Evolutionary conservation across 208 protist genomes (phyloP), one percentile per base, ranked within the genome.

Genomic region (Endotrypanum monterogeii): DNA sequence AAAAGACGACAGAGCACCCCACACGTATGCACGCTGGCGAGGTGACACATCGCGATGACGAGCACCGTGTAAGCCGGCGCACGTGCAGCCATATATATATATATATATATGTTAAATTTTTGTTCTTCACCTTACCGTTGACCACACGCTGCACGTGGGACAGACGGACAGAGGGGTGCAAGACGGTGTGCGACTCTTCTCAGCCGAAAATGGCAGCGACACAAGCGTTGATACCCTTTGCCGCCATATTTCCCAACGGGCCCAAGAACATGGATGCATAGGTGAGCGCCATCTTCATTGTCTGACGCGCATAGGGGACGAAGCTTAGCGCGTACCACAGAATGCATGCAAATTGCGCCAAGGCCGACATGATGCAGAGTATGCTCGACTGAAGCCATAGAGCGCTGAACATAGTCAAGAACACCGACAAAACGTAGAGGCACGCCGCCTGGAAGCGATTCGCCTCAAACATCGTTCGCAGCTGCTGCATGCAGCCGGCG

Each of bases 271-370:
- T 76, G 25, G 71, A 83, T 1, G 63, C 60, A 57, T 84, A 83
- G 0, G 71, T 67, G 11, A 69, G 70, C 14, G 76, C 74, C 14
- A 87, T 48, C 62, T 79, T 78, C 14, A 97, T 57, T 12, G 84
- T 84, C 25, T 91, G 86, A 18, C 92, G 87, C 2, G 91, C 92
- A 71, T 88, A 98, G 14, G 95, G 95, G 16, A 98, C 84, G 67
- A 88, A 98, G 55, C 94, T 97, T 32, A 98, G 76, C 25, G 89
- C 78, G 74, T 98, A 98, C 95, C 95, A 98, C 63, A 94, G 67
- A 35, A 97, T 44, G 51, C 76, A 84, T 23, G 48, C 82, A 8
- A 97, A 55, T 78, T 97, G 93, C 20, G 87, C 60, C 2, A 84
- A 67, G 0, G 86, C 82, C 71, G 93, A 95, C 11, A 94, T 18